Conservation (phyloP, 129 eudicot species). For the Sambucus nigra region DNA sequence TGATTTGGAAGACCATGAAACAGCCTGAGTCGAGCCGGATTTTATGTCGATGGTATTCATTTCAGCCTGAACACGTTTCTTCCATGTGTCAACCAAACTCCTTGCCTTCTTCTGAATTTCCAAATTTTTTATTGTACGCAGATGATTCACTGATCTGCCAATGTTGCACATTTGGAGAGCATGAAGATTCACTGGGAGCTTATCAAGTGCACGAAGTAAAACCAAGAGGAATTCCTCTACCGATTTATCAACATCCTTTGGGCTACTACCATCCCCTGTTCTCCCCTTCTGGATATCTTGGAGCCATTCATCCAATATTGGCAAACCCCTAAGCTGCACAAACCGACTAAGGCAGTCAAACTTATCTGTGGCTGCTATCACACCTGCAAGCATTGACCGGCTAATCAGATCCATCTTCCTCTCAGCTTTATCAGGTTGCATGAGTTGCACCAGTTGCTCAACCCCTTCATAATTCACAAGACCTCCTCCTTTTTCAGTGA, state of each 20-base stretch:
- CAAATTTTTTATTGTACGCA: conserved; percentile 50
- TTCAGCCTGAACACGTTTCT: conserved; percentile 58
- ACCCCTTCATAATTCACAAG: conserved; percentile 40
- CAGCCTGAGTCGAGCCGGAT: conserved; percentile 32
- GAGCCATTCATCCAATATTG: conserved; percentile 53
- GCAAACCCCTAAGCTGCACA: conserved; percentile 52
- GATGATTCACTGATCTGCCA: conserved; percentile 69
- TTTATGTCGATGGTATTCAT: conserved; percentile 42
- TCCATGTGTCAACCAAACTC: conserved; percentile 59
- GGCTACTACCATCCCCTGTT: conserved; percentile 51
- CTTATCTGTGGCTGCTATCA: conserved; percentile 47
- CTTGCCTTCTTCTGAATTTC: conserved; percentile 77
- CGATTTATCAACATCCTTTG: conserved; percentile 36
- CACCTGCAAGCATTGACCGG: conserved; percentile 33
- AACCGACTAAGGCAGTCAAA: conserved; percentile 47
- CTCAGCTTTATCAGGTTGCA: conserved; percentile 42
- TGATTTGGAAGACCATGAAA: conserved; percentile 34
- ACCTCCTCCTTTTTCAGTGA: conserved; percentile 59
- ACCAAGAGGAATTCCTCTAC: conserved; percentile 50
- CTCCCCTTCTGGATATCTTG: conserved; percentile 62
- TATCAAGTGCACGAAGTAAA: conserved; percentile 69
- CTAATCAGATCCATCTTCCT: conserved; percentile 38
- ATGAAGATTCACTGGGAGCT: conserved; percentile 73
- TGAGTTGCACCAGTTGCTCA: conserved; percentile 46
- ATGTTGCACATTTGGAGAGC: conserved; percentile 46